Evolutionary conservation across 106 monocot species (phyloP).

Genomic region (Dioscorea zingiberensis): DNA sequence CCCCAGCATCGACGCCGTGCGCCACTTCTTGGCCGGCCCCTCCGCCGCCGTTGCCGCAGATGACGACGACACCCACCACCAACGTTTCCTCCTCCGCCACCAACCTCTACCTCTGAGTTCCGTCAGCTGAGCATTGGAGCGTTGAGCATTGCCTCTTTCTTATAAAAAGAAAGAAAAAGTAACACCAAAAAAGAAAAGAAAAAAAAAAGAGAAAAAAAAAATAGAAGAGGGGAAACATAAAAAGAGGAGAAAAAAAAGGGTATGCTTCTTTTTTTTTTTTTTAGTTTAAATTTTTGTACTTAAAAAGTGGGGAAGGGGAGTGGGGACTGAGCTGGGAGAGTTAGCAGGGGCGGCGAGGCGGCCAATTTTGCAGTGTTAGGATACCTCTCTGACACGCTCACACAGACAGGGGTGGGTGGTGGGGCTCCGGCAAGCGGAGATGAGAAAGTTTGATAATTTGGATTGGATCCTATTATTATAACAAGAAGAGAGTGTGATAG

Average conservation of each 20-base stretch:
- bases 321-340: too few relatives aligned
- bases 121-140: neutral
- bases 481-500: neutral
- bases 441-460: neutral
- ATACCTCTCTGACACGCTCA: conserved; percentile 1
- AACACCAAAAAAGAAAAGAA: neutral
- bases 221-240: neutral
- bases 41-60: neutral
- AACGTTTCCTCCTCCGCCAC: neutral
- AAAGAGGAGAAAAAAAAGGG: neutral
- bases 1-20: conserved; percentile 27
- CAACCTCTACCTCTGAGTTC: neutral
- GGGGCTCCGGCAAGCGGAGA: neutral
- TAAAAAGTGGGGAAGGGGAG: neutral
- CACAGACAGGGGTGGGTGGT: neutral
- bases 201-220: neutral
- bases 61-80: neutral
- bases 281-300: neutral
- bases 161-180: neutral
- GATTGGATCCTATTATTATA: neutral
- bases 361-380: conserved; percentile 21
- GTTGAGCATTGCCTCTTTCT: neutral
- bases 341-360: neutral
- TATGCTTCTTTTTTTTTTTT: neutral
- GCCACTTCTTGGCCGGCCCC: conserved; percentile 1